A percentile compares a stretch with the other conserved stretches of the same genome.
phyloP scores from a whole-genome alignment of 768 basidiomycete genomes.

The Termitomyces sp. region DNA sequence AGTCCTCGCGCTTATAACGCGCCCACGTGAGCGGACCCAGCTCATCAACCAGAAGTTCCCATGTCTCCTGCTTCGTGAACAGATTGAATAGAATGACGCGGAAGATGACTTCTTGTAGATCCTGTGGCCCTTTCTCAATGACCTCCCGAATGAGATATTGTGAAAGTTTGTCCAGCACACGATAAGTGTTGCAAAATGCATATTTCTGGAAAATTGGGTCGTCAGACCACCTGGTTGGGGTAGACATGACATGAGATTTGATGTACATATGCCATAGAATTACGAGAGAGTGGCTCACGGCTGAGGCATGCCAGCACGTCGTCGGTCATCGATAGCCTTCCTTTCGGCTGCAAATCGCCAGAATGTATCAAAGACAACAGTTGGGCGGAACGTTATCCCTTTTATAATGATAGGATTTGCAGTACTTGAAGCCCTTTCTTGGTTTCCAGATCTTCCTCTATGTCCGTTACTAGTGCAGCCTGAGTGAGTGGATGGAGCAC shows the following conservation, averaged over 20 bases:
- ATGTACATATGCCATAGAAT: slow-evolving; percentile 1
- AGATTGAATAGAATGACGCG: slow-evolving; percentile 68
- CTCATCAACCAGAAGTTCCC: slow-evolving; percentile 51
- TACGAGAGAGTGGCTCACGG: slow-evolving; percentile 38
- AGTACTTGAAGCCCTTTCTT: not conserved
- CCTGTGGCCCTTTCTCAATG: slow-evolving; percentile 63
- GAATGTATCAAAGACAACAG: slow-evolving; percentile 57
- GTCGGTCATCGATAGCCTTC: slow-evolving; percentile 52
- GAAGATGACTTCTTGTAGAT: slow-evolving; percentile 61
- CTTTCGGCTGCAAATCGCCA: slow-evolving; percentile 58
- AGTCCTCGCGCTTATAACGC: slow-evolving; percentile 48
- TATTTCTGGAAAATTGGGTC: slow-evolving; percentile 54
- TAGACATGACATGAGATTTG: slow-evolving; percentile 4
- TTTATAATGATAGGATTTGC: slow-evolving; percentile 29
- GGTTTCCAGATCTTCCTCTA: not conserved
- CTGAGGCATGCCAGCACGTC: slow-evolving; percentile 42
- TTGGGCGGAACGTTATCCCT: slow-evolving; percentile 38
- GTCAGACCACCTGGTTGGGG: slow-evolving; percentile 56
- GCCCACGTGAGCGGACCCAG: slow-evolving; percentile 63
- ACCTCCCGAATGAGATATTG: slow-evolving; percentile 71
- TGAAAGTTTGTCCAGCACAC: slow-evolving; percentile 65
- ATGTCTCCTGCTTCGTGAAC: slow-evolving; percentile 72
- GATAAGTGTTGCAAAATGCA: slow-evolving; percentile 73
- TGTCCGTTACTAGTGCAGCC: not conserved
- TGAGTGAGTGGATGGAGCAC: not conserved